These are phyloP conservation scores for Trebouxia gelatinosa DNA, from an alignment of 163 green algal genomes.

Conservation along the genomic window DNA sequence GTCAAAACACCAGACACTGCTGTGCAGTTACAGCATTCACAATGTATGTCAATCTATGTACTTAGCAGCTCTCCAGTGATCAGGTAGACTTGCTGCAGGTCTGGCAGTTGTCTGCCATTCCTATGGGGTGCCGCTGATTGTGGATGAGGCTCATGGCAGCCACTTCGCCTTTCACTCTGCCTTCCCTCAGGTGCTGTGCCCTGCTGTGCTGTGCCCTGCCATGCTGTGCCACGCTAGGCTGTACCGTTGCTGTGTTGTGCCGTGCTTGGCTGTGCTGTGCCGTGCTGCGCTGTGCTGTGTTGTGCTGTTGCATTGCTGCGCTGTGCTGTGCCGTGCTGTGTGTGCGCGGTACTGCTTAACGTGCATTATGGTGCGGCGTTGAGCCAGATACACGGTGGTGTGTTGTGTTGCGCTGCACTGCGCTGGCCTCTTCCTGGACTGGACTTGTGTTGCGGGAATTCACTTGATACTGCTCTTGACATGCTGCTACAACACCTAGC, in stretches of 20 bases:
- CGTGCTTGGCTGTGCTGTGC: background rate
- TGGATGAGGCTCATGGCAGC: slow-evolving; percentile 92
- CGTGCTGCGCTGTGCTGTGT: background rate
- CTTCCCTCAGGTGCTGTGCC: slow-evolving; percentile 38
- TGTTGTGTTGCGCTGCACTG: background rate
- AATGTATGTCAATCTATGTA: background rate
- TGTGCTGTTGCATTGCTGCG: background rate
- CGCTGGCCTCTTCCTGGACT: too few relatives aligned
- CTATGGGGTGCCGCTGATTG: slow-evolving; percentile 70
- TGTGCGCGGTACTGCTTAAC: background rate
- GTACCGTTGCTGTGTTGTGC: background rate
- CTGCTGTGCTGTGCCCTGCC: slow-evolving; percentile 27
- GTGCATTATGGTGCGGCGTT: background rate
- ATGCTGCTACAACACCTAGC: too few relatives aligned
- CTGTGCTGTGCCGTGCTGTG: background rate
- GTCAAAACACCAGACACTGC: background rate
- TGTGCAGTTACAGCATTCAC: background rate
- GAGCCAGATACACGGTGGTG: background rate
- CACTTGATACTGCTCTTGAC: background rate
- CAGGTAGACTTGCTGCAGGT: slow-evolving; percentile 37
- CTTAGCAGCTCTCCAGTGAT: background rate
- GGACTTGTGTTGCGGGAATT: too few relatives aligned
- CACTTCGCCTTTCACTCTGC: slow-evolving; percentile 69
- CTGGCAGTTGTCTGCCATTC: slow-evolving; percentile 68
- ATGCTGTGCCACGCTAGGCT: slow-evolving; percentile 2